Conservation (phyloP, 177 flowering plant genomes). For the Vitis hybrid region DNA sequence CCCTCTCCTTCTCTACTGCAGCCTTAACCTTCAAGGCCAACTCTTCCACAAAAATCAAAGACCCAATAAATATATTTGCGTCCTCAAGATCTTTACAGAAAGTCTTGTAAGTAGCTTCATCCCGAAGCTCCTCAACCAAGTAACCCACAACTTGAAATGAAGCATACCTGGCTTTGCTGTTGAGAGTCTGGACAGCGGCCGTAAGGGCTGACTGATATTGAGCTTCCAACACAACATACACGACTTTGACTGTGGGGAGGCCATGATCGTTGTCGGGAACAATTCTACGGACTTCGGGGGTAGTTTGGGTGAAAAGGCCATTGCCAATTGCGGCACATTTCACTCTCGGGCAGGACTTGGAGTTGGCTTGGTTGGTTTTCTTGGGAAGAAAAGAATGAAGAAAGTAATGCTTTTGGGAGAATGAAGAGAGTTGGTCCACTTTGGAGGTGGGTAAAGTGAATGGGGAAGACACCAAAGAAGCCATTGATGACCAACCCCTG, state of each 20-base stretch:
- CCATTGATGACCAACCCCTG: slow-evolving; percentile 41
- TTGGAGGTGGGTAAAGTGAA: slow-evolving; percentile 58
- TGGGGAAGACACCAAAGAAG: slow-evolving; percentile 74
- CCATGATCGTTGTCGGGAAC: slow-evolving; percentile 54
- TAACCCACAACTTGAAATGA: slow-evolving; percentile 90
- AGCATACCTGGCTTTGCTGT: slow-evolving; percentile 43
- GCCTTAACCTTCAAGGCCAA: slow-evolving; percentile 80
- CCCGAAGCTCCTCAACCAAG: slow-evolving; percentile 95
- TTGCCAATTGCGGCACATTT: slow-evolving; percentile 80
- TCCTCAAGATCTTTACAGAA: slow-evolving; percentile 88
- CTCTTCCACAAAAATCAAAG: slow-evolving; percentile 95
- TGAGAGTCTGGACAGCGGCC: slow-evolving; percentile 72
- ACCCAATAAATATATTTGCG: slow-evolving; percentile 94
- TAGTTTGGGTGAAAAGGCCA: slow-evolving; percentile 93
- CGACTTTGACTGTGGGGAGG: slow-evolving; percentile 84
- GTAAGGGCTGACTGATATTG: slow-evolving; percentile 92
- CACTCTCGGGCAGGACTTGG: slow-evolving; percentile 36
- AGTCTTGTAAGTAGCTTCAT: slow-evolving; percentile 50
- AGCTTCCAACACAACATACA: slow-evolving; percentile 95
- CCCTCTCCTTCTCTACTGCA: slow-evolving; percentile 95
- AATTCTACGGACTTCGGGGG: slow-evolving; percentile 85
- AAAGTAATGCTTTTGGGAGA: slow-evolving; percentile 64
- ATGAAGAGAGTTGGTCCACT: slow-evolving; percentile 55
- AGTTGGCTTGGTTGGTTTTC: slow-evolving; percentile 29
- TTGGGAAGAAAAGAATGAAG: slow-evolving; percentile 82